phyloP scores from a whole-genome alignment of 179 eudicot species.

The Patellifolia procumbens region DNA sequence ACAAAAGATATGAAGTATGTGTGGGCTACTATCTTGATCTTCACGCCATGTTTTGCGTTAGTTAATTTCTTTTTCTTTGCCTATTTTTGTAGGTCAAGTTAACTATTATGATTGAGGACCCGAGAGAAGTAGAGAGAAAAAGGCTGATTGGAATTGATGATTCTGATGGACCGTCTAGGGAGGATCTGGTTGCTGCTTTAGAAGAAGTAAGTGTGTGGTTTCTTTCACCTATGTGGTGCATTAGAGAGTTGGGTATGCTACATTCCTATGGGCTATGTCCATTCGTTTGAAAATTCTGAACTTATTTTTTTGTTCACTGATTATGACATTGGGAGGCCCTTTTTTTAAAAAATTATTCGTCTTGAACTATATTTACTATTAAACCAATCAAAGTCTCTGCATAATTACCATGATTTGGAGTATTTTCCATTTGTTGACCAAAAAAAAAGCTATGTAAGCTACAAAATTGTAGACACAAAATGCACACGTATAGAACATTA shows the following conservation, averaged over 20 bases:
- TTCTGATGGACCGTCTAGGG: constrained; percentile 85
- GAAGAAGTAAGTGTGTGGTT: constrained; percentile 60
- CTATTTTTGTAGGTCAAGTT: constrained; percentile 63
- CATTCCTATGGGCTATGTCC: background rate
- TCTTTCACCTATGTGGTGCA: background rate
- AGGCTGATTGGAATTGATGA: constrained; percentile 91
- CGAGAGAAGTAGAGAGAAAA: constrained; percentile 82
- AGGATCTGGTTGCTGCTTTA: constrained; percentile 70
- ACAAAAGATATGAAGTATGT: background rate
- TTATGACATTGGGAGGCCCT: background rate
- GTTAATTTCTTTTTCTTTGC: constrained; percentile 2
- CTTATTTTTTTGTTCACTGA: background rate
- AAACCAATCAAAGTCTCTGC: background rate
- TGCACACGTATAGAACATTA: too few relatives aligned
- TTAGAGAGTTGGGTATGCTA: background rate
- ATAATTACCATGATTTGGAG: background rate
- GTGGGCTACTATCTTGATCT: background rate
- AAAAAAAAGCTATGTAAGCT: too few relatives aligned
- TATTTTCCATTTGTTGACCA: background rate
- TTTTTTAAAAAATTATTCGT: too few relatives aligned
- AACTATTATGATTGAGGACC: constrained; percentile 89
- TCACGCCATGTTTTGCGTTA: background rate
- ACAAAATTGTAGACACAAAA: too few relatives aligned
- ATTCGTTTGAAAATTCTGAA: background rate
- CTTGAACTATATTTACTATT: background rate